Percentiles rank a stretch among this genome's conserved stretches.
These are phyloP conservation scores for Ceratorhiza oryzae-sativae DNA, from an alignment of 1,284 basidiomycete genomes.

Conservation along the genomic window DNA sequence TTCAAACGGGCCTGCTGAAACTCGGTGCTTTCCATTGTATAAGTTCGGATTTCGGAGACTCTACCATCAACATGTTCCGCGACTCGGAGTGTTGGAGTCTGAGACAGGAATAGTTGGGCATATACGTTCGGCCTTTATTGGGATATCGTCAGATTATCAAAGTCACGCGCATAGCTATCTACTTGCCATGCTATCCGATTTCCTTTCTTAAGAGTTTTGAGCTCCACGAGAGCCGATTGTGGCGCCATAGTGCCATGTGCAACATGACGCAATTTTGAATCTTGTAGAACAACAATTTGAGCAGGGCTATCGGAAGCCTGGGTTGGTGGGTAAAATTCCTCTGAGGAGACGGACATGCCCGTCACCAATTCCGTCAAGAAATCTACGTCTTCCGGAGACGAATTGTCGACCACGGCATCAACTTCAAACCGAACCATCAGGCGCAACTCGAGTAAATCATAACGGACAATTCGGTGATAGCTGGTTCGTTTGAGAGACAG, in stretches of 20 bases:
- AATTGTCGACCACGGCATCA: slow-evolving; percentile 1
- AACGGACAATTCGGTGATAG: slow-evolving; percentile 31
- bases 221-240: not conserved
- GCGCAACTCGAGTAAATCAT: slow-evolving; percentile 16
- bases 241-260: slow-evolving; percentile 4
- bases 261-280: slow-evolving; percentile 9
- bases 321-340: not conserved
- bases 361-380: not conserved
- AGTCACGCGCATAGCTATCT: not conserved
- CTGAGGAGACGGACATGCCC: not conserved
- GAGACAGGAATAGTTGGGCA: slow-evolving; percentile 18
- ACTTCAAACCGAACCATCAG: slow-evolving; percentile 34
- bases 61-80: slow-evolving; percentile 11
- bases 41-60: not conserved
- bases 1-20: not conserved
- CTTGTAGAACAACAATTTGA: not conserved
- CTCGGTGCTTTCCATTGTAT: not conserved
- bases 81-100: slow-evolving; percentile 1
- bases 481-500: not conserved
- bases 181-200: slow-evolving; percentile 8
- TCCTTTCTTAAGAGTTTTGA: not conserved
- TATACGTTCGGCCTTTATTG: slow-evolving; percentile 8
- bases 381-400: not conserved
- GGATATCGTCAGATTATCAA: not conserved
- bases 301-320: not conserved